These are phyloP conservation scores for Monilinia polystroma DNA, from an alignment of 2,329 filamentous ascomycete species.

Conservation along the genomic window DNA sequence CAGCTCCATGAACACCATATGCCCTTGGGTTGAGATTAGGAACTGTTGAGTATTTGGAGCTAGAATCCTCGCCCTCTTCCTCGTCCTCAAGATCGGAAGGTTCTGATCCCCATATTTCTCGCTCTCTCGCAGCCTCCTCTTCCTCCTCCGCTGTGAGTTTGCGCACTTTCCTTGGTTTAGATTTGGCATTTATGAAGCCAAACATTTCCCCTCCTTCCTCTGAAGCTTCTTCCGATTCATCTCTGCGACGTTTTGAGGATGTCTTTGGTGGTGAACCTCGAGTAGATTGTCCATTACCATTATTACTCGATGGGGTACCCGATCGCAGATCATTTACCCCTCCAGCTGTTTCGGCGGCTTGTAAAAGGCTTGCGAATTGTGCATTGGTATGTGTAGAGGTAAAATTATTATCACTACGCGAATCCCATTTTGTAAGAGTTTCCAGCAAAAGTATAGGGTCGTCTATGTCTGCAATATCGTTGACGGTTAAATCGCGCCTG, in stretches of 20 bases:
- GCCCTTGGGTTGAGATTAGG: constrained; percentile 33
- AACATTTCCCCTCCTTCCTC: constrained; percentile 18
- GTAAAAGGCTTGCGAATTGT: constrained; percentile 35
- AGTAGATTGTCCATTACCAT: constrained; percentile 4
- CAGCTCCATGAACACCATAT: constrained; percentile 36
- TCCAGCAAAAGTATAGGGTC: constrained; percentile 35
- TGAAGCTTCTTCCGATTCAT: constrained; percentile 18
- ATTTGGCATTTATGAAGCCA: constrained; percentile 21
- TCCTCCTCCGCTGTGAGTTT: constrained; percentile 26
- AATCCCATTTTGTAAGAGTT: constrained; percentile 33
- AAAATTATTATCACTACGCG: constrained; percentile 8
- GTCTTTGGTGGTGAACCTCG: constrained; percentile 1
- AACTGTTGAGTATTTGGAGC: constrained; percentile 22
- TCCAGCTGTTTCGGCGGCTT: constrained; percentile 36
- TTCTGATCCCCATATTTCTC: constrained; percentile 37
- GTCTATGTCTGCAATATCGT: constrained; percentile 28
- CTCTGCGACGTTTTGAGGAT: constrained; percentile 14
- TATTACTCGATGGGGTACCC: constrained; percentile 14
- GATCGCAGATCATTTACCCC: constrained; percentile 24
- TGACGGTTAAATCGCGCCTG: constrained; percentile 23
- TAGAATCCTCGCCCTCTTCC: not conserved
- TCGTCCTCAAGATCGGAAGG: constrained; percentile 29
- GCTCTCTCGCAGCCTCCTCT: constrained; percentile 32
- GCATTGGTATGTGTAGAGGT: constrained; percentile 26
- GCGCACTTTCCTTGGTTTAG: constrained; percentile 24